A percentile compares a stretch with the other conserved stretches of the same genome.
These are phyloP conservation scores for Penicillium argentinense DNA, from an alignment of 495 filamentous ascomycete genomes.

Conservation along the genomic window DNA sequence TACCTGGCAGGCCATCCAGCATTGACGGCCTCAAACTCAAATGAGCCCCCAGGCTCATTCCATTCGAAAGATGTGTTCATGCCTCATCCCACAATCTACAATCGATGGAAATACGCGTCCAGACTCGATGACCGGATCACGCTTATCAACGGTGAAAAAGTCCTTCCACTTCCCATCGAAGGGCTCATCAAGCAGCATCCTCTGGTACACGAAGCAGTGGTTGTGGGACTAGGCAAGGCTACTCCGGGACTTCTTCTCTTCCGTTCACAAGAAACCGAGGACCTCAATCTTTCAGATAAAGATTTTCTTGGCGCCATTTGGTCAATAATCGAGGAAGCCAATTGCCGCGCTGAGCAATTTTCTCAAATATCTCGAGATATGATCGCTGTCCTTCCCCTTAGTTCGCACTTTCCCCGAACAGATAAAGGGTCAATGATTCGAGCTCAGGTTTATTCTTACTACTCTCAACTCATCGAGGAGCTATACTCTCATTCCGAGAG, in stretches of 20 bases:
- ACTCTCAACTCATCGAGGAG: slow-evolving; percentile 47
- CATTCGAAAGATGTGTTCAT: slow-evolving; percentile 62
- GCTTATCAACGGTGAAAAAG: slow-evolving; percentile 68
- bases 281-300: slow-evolving; percentile 30
- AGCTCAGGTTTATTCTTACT: slow-evolving; percentile 49
- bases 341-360: slow-evolving; percentile 51
- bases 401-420: slow-evolving; percentile 46
- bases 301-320: slow-evolving; percentile 48
- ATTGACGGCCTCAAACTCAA: slow-evolving; percentile 54
- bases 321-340: slow-evolving; percentile 49
- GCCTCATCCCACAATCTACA: slow-evolving; percentile 56
- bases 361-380: slow-evolving; percentile 57
- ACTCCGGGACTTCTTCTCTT: slow-evolving; percentile 57
- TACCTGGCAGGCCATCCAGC: slow-evolving; percentile 52
- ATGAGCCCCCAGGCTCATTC: slow-evolving; percentile 51
- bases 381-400: slow-evolving; percentile 43
- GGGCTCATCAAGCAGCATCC: slow-evolving; percentile 51
- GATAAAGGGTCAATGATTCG: slow-evolving; percentile 60
- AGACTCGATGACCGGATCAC: slow-evolving; percentile 64
- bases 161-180: slow-evolving; percentile 64
- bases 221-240: slow-evolving; percentile 54
- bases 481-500: slow-evolving; percentile 43
- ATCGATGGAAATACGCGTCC: slow-evolving; percentile 64
- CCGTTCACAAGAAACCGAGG: slow-evolving; percentile 30
- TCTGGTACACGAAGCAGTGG: slow-evolving; percentile 55